phyloP scores from a whole-genome alignment of 1,139 yeast species.

The Pichia norvegensis region DNA sequence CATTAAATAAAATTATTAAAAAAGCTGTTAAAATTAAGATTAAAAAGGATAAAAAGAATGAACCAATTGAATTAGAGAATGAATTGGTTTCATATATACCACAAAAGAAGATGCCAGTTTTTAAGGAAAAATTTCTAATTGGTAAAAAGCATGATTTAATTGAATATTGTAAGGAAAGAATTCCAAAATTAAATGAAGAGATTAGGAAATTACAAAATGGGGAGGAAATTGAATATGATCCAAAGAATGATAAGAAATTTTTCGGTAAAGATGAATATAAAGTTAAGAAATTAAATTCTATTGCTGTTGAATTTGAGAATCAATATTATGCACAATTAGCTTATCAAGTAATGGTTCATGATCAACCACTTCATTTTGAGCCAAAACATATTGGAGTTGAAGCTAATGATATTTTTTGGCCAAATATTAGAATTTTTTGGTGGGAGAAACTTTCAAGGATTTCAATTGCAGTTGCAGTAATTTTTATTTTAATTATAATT shows the following conservation, averaged over 20 bases:
- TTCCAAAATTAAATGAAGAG: conserved; percentile 49
- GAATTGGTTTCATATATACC: conserved; percentile 50
- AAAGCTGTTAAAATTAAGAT: conserved; percentile 50
- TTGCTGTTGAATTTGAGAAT: conserved; percentile 62
- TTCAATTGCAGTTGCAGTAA: conserved; percentile 50
- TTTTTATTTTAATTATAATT: conserved; percentile 48
- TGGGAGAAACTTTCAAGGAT: conserved; percentile 67
- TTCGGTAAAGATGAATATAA: conserved; percentile 30
- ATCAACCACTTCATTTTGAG: conserved; percentile 42
- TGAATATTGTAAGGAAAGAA: conserved; percentile 46
- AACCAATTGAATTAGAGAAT: conserved; percentile 47
- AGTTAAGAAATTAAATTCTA: conserved; percentile 45
- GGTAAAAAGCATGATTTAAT: conserved; percentile 56
- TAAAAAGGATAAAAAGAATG: conserved; percentile 52
- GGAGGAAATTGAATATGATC: not conserved
- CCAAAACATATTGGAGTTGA: conserved; percentile 51
- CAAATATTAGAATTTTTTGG: conserved; percentile 70
- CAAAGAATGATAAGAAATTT: conserved; percentile 31
- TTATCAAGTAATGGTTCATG: conserved; percentile 50
- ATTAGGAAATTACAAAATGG: conserved; percentile 41
- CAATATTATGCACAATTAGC: conserved; percentile 69
- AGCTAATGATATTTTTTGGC: conserved; percentile 61
- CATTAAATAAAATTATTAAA: conserved; percentile 46
- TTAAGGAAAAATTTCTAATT: conserved; percentile 37
- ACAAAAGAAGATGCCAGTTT: conserved; percentile 61